These are phyloP conservation scores for Linum lewisii DNA, from an alignment of 345 rosid species.

Conservation along the genomic window DNA sequence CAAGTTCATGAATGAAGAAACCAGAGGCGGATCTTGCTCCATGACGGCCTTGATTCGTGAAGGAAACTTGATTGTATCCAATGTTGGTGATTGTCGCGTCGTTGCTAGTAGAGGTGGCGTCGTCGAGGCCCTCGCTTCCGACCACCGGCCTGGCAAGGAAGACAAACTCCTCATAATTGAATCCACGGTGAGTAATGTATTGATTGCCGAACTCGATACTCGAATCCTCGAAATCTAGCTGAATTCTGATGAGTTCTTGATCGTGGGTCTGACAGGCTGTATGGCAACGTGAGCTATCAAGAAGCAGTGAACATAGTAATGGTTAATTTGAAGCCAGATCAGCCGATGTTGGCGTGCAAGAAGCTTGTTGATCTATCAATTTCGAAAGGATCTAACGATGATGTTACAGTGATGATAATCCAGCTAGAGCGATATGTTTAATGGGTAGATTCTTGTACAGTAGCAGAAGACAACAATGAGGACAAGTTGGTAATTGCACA, in stretches of 20 bases:
- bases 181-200: conserved; percentile 32
- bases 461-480: too few relatives aligned
- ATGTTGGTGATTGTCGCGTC: conserved; percentile 90
- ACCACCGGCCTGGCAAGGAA: conserved; percentile 71
- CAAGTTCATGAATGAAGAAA: conserved; percentile 49
- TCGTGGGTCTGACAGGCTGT: conserved; percentile 90
- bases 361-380: conserved; percentile 66
- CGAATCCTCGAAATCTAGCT: conserved; percentile 37
- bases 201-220: conserved; percentile 84
- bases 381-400: conserved; percentile 62
- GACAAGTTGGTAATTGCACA: too few relatives aligned
- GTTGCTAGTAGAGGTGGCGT: conserved; percentile 67
- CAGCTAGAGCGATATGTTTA: conserved; percentile 23
- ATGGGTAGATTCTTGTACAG: background rate
- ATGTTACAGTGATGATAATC: conserved; percentile 63
- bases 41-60: conserved; percentile 65
- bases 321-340: conserved; percentile 26
- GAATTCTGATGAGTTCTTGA: conserved; percentile 62
- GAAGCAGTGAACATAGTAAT: conserved; percentile 75
- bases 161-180: conserved; percentile 68
- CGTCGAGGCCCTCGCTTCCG: conserved; percentile 72
- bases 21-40: conserved; percentile 69
- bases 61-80: conserved; percentile 69
- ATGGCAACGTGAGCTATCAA: conserved; percentile 92
- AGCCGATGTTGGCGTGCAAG: conserved; percentile 53